A percentile compares a stretch with the other conserved stretches of the same genome.
phyloP scores from a whole-genome alignment of 176 grass and related monocot species.

The Puccinellia tenuiflora region DNA sequence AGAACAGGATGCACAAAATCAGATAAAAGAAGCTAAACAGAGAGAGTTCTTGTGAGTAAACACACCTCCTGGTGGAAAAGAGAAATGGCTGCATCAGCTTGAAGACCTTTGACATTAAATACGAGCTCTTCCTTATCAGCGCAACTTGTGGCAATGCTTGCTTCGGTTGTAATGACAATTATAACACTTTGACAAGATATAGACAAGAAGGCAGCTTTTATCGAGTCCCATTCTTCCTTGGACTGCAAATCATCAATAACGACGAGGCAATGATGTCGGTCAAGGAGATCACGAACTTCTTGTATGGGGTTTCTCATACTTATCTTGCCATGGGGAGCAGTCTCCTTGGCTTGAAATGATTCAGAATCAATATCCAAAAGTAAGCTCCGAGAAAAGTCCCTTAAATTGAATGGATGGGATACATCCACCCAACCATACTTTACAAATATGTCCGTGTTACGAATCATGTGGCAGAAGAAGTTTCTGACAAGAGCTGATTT shows the following conservation, averaged over 20 bases:
- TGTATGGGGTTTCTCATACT: not conserved
- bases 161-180: not conserved
- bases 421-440: conserved; percentile 7
- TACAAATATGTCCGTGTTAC: fast-evolving
- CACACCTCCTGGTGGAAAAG: conserved; percentile 14
- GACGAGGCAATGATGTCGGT: not conserved
- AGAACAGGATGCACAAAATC: fast-evolving
- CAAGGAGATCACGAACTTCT: not conserved
- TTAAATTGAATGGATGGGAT: not conserved
- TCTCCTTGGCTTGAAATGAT: not conserved
- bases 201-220: not conserved
- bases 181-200: not conserved
- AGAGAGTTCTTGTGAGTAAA: not conserved
- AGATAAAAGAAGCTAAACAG: not conserved
- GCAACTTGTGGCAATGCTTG: not conserved
- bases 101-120: conserved; percentile 7
- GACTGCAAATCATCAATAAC: not conserved
- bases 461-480: not conserved
- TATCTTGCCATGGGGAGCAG: not conserved
- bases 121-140: not conserved
- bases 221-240: not conserved
- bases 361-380: not conserved
- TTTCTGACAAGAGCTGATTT: not conserved
- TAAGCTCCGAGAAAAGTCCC: not conserved
- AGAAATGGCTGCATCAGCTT: not conserved